phyloP scores from a whole-genome alignment of 352 stramenopile species.

The Globisporangium radiosum region DNA sequence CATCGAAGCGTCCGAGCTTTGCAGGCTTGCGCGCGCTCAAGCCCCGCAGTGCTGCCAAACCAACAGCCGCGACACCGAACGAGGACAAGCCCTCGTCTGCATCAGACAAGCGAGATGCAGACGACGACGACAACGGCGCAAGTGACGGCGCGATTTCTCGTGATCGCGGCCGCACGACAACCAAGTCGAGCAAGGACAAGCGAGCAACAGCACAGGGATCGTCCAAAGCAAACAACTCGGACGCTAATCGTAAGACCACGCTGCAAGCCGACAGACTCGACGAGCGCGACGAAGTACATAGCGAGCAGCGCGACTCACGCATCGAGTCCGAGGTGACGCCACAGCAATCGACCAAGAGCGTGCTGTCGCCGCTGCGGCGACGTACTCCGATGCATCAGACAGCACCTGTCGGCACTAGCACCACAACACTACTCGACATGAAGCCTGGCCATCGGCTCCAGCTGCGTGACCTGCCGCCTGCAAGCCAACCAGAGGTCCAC shows the following conservation, averaged over 20 bases:
- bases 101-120: neutral
- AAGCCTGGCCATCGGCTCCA: slow-evolving; percentile 3
- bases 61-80: neutral
- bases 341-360: slow-evolving; percentile 1
- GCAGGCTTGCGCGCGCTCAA: neutral
- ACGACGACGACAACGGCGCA: neutral
- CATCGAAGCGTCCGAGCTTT: neutral
- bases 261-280: neutral
- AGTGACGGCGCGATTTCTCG: neutral
- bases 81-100: neutral
- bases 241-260: neutral
- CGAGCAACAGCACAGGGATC: neutral
- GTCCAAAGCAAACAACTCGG: neutral
- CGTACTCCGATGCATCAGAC: neutral
- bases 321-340: too few species aligned
- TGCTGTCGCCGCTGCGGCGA: slow-evolving; percentile 9
- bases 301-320: too few species aligned
- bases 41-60: neutral
- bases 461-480: slow-evolving; percentile 23
- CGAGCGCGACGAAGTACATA: neutral
- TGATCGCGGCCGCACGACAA: neutral
- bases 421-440: neutral
- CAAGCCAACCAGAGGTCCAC: slow-evolving; percentile 60
- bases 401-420: neutral
- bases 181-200: neutral